phyloP scores from a whole-genome alignment of 176 grass and related monocot genomes.

The Lolium rigidum region DNA sequence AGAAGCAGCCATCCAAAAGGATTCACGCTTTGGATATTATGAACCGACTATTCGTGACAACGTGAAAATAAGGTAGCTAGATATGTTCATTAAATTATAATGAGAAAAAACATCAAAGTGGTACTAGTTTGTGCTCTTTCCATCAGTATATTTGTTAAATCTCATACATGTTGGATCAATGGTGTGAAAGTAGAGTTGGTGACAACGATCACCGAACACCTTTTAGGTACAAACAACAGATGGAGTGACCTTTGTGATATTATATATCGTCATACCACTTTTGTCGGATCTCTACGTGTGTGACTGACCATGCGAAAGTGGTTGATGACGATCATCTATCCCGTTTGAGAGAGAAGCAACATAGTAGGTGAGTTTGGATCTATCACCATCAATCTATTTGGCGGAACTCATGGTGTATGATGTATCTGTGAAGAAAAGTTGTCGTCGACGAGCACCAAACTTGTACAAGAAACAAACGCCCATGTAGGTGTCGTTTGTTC shows the following conservation, averaged over 20 bases:
- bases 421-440: background rate
- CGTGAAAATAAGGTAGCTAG: background rate
- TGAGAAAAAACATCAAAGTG: background rate
- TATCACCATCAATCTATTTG: background rate
- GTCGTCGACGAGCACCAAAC: background rate
- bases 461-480: background rate
- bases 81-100: background rate
- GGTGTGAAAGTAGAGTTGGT: background rate
- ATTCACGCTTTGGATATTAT: background rate
- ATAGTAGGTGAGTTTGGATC: background rate
- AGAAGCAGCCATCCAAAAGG: background rate
- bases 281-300: background rate
- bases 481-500: background rate
- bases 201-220: background rate
- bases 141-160: background rate
- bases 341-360: background rate
- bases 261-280: background rate
- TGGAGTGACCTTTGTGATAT: background rate
- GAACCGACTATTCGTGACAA: background rate
- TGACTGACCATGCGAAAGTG: background rate
- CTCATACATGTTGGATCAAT: background rate
- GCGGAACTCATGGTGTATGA: background rate
- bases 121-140: background rate
- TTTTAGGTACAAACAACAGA: background rate
- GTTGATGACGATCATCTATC: background rate